These are phyloP conservation scores for Penicillium occitanis DNA, from an alignment of 2,329 filamentous ascomycete species.

Conservation along the genomic window DNA sequence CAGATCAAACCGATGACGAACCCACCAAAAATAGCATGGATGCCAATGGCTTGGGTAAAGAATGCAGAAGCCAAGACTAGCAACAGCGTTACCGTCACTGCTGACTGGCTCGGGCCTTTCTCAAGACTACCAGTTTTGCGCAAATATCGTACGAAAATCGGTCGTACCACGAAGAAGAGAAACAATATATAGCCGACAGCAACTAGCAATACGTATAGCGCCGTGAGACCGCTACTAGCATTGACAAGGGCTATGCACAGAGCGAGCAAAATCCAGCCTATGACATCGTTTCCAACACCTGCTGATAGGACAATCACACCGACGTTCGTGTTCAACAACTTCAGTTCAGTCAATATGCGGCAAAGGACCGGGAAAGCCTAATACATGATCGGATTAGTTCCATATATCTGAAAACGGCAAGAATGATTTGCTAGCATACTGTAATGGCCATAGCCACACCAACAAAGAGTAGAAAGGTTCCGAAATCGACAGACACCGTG, in stretches of 20 bases:
- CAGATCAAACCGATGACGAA: constrained; percentile 89
- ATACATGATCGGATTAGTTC: constrained; percentile 15
- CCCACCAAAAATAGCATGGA: constrained; percentile 91
- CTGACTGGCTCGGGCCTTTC: constrained; percentile 81
- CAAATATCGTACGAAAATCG: constrained; percentile 72
- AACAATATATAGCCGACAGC: constrained; percentile 74
- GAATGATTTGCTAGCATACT: constrained; percentile 39
- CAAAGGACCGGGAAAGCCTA: constrained; percentile 83
- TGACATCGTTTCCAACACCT: constrained; percentile 88
- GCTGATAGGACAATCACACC: constrained; percentile 87
- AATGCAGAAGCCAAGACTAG: constrained; percentile 77
- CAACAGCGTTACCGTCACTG: constrained; percentile 79
- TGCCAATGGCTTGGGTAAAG: constrained; percentile 86
- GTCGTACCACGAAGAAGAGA: constrained; percentile 69
- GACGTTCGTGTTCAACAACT: constrained; percentile 77
- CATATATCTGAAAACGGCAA: not conserved
- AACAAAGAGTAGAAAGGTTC: constrained; percentile 73
- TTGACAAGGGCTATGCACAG: constrained; percentile 93
- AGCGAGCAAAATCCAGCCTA: constrained; percentile 87
- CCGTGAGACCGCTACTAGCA: constrained; percentile 75
- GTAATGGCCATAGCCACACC: constrained; percentile 94
- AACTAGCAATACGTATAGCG: constrained; percentile 79
- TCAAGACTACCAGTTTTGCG: constrained; percentile 73
- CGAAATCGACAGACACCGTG: constrained; percentile 60
- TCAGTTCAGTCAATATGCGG: constrained; percentile 87